Conservation (phyloP, 768 basidiomycete species). For the Calocybe indica region DNA sequence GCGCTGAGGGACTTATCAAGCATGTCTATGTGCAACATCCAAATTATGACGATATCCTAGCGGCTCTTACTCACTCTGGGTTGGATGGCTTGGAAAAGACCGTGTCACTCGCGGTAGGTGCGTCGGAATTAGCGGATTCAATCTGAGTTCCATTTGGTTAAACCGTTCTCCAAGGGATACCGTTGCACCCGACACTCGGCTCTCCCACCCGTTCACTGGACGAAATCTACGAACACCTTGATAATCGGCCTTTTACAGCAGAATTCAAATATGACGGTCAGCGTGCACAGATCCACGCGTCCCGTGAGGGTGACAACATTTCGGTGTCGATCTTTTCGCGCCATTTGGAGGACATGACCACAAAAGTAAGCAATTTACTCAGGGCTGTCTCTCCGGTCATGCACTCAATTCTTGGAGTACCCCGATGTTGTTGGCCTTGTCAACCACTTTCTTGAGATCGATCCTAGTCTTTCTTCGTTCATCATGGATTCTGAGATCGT, state of each 20-base stretch:
- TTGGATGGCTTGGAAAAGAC: slow-evolving; percentile 51
- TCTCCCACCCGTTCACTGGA: slow-evolving; percentile 79
- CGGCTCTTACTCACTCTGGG: slow-evolving; percentile 54
- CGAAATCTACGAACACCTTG: slow-evolving; percentile 74
- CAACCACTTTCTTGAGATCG: slow-evolving; percentile 37
- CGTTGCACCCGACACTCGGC: slow-evolving; percentile 82
- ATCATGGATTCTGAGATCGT: slow-evolving; percentile 87
- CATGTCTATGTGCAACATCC: slow-evolving; percentile 76
- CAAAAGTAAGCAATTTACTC: slow-evolving; percentile 46
- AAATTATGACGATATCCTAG: slow-evolving; percentile 64
- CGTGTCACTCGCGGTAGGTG: slow-evolving; percentile 69
- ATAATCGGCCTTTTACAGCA: slow-evolving; percentile 63
- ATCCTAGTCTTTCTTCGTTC: slow-evolving; percentile 47
- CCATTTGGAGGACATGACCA: slow-evolving; percentile 90
- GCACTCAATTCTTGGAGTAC: slow-evolving; percentile 42
- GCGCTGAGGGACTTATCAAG: slow-evolving; percentile 62
- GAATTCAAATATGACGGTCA: slow-evolving; percentile 94
- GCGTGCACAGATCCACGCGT: slow-evolving; percentile 74
- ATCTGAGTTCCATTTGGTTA: background rate
- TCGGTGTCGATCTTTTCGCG: slow-evolving; percentile 74
- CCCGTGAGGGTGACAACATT: slow-evolving; percentile 19
- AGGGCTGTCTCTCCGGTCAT: background rate
- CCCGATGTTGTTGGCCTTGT: slow-evolving; percentile 71
- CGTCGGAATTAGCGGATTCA: slow-evolving; percentile 14
- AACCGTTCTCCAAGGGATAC: slow-evolving; percentile 47